Base-by-base conservation (phyloP, 805 yeast genomes). In the Kurtzmaniella cleridarum region DNA sequence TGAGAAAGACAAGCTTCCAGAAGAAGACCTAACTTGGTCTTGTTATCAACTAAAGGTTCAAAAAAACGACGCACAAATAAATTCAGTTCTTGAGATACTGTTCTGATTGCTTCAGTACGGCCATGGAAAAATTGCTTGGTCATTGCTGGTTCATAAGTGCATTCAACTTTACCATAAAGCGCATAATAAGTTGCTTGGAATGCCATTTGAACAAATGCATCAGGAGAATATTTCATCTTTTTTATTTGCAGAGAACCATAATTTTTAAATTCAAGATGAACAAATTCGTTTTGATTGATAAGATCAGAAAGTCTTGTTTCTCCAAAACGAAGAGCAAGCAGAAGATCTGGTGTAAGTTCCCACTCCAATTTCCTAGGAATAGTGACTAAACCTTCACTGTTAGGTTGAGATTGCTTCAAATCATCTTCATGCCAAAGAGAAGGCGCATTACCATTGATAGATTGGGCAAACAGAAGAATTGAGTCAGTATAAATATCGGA, bases 91-190 rank as follows among this genome's bases (percentile, higher is more conserved):
- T 76, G 70, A 5, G 91, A 79, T 3, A 89, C 96, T 0, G 95
- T 76, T 52, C 96, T 72, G 40, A 89, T 79, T 3, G 96, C 95
- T 60, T 89, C 97, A 1, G 97, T 89, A 58, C 97, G 75, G 9
- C 96, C 97, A 55, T 89, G 95, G 46, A 82, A 73, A 57, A 81
- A 89, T 42, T 69, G 69, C 59, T 89, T 89, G 3, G 96, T 90
- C 97, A 89, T 89, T 7, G 96, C 96, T 2, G 97, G 97, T 63
- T 89, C 97, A 58, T 89, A 89, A 5, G 95, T 87, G 47, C 95
- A 85, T 60, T 88, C 97, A 30, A 88, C 91, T 55, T 84, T 85
- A 35, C 97, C 96, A 56, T 89, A 89, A 29, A 89, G 71, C 0
- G 96, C 95, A 55, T 86, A 89, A 60, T 88, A 89, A 3, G 95